Evolutionary conservation across 805 yeast genomes (phyloP).

Genomic region (Spathaspora gorwiae): DNA sequence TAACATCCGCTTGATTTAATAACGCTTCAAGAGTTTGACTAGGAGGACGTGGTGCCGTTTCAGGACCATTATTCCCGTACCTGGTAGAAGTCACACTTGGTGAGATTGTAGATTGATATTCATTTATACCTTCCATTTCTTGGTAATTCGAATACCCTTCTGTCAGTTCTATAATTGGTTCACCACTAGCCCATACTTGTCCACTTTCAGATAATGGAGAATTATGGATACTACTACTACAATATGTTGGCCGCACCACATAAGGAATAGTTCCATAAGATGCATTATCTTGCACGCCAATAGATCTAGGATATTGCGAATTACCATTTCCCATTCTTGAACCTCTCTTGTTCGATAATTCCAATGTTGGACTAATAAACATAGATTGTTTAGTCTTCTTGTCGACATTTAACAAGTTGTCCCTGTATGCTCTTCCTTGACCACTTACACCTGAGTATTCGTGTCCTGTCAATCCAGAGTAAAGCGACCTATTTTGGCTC

Average conservation of each 20-base stretch:
- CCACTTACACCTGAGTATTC: background rate
- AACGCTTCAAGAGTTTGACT: conserved; percentile 46
- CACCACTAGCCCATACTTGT: background rate
- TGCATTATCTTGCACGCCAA: background rate
- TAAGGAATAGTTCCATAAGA: background rate
- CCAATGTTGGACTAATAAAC: conserved; percentile 51
- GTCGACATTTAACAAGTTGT: conserved; percentile 4
- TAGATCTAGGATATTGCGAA: background rate
- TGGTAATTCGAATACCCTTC: background rate
- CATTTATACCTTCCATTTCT: background rate
- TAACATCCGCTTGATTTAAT: conserved; percentile 18
- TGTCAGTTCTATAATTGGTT: background rate
- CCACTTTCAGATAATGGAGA: background rate
- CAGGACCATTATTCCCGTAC: background rate
- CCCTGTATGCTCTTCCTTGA: conserved; percentile 26
- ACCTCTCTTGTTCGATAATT: conserved; percentile 13
- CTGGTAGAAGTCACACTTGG: no score
- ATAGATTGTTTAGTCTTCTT: conserved; percentile 36
- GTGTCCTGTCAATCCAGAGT: background rate
- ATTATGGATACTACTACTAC: background rate
- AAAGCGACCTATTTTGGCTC: background rate
- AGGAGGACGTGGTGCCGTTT: conserved; percentile 36
- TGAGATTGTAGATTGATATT: no score
- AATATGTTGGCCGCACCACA: background rate
- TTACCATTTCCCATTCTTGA: background rate